phyloP scores from a whole-genome alignment of 768 basidiomycete genomes.

The Roridomyces roridus region DNA sequence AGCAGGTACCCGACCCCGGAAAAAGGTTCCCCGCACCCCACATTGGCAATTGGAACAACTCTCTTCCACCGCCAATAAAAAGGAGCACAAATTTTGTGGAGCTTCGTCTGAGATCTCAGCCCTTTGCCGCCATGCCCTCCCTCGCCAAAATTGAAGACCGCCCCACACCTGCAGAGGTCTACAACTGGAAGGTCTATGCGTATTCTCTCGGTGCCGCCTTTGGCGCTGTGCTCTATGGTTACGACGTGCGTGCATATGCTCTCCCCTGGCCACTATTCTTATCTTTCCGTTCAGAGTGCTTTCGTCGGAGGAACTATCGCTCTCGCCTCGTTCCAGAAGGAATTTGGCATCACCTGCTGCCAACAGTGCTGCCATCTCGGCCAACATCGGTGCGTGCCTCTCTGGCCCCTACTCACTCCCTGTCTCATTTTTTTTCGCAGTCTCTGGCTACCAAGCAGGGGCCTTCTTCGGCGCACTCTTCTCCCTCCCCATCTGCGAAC shows the following conservation, averaged over 20 bases:
- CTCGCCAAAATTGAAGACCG: conserved; percentile 9
- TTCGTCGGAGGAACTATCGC: conserved; percentile 12
- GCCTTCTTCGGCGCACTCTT: conserved; percentile 5
- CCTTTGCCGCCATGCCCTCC: conserved; percentile 6
- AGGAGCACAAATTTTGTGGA: too few relatives aligned
- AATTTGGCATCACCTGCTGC: conserved; percentile 3
- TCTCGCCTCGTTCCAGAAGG: conserved; percentile 1
- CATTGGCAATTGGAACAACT: too few relatives aligned
- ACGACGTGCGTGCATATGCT: conserved; percentile 2
- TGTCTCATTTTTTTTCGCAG: background rate
- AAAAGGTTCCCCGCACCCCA: too few relatives aligned
- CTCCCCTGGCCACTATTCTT: background rate
- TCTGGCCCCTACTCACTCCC: background rate
- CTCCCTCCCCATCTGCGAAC: conserved; percentile 7
- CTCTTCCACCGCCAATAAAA: too few relatives aligned
- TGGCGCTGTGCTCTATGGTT: conserved; percentile 8
- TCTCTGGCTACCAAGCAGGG: conserved; percentile 6
- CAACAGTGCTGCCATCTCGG: conserved; percentile 6
- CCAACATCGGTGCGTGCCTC: background rate
- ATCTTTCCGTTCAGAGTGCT: too few relatives aligned
- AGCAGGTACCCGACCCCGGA: too few relatives aligned
- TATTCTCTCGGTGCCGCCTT: conserved; percentile 5
- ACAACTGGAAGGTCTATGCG: conserved; percentile 12
- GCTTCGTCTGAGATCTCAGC: background rate
- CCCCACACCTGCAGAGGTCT: conserved; percentile 5